Evolutionary conservation across 306 rosid genomes (phyloP).

Genomic region (Prunus dulcis): DNA sequence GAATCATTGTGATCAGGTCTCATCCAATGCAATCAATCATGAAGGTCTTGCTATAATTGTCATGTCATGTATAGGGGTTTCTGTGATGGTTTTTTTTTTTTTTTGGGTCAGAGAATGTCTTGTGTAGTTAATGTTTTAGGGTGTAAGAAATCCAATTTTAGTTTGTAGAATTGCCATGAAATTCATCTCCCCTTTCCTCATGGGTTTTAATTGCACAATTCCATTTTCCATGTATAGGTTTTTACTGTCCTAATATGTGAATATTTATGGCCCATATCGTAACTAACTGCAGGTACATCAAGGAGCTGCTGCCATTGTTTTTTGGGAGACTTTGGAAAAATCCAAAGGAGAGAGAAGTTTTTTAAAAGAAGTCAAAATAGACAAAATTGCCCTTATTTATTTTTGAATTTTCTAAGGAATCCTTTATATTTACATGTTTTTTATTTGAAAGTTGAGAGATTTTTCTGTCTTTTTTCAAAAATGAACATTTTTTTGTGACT

Average conservation of each 20-base stretch:
- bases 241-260: not conserved
- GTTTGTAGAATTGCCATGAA: not conserved
- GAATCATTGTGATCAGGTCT: slow-evolving; percentile 45
- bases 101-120: not conserved
- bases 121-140: not conserved
- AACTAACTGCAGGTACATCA: not conserved
- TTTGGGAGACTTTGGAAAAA: too few relatives aligned
- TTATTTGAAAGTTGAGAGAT: too few relatives aligned
- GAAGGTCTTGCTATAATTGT: not conserved
- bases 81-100: slow-evolving; percentile 1
- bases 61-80: slow-evolving; percentile 23
- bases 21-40: not conserved
- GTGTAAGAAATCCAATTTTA: slow-evolving; percentile 1
- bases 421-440: too few relatives aligned
- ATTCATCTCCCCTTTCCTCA: not conserved
- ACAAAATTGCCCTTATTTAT: too few relatives aligned
- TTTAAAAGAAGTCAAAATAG: too few relatives aligned
- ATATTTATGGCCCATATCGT: not conserved
- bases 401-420: too few relatives aligned
- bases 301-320: not conserved
- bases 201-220: slow-evolving; percentile 1
- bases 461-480: too few relatives aligned
- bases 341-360: too few relatives aligned
- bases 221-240: not conserved
- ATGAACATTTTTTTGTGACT: too few relatives aligned